Evolutionary conservation across 371 early-diverging fungal genomes (phyloP).

Genomic region (Rhizopus stolonifer): DNA sequence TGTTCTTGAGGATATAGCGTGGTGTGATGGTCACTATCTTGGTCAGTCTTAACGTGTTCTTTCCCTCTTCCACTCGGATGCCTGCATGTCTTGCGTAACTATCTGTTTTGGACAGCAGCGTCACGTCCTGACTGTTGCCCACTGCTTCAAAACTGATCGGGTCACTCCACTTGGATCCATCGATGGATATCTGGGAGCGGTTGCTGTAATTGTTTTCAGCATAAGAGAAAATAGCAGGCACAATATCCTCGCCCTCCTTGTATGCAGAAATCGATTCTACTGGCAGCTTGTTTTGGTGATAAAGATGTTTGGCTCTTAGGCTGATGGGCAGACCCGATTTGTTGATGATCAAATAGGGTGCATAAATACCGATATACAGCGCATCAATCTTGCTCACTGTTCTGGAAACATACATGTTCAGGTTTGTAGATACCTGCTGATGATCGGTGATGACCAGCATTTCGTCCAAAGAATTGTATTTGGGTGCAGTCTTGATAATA

Average conservation of each 20-base stretch:
- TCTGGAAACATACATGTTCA: slow-evolving; percentile 57
- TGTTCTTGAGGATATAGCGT: slow-evolving; percentile 84
- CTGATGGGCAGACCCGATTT: slow-evolving; percentile 65
- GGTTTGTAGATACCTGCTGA: slow-evolving; percentile 46
- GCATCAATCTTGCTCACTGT: slow-evolving; percentile 24
- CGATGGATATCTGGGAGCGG: slow-evolving; percentile 66
- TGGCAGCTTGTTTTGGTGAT: slow-evolving; percentile 13
- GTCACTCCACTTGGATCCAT: slow-evolving; percentile 75
- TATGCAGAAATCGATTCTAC: slow-evolving; percentile 23
- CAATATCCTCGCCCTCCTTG: slow-evolving; percentile 25
- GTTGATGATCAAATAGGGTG: slow-evolving; percentile 72
- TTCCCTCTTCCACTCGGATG: slow-evolving; percentile 65
- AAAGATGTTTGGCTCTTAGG: slow-evolving; percentile 22
- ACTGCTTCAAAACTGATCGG: slow-evolving; percentile 85
- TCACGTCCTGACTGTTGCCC: slow-evolving; percentile 68
- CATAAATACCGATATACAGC: slow-evolving; percentile 32
- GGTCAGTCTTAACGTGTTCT: slow-evolving; percentile 58
- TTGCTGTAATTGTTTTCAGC: slow-evolving; percentile 71
- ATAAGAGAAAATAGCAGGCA: slow-evolving; percentile 82
- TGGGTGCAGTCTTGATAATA: slow-evolving; percentile 9
- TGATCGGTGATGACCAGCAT: slow-evolving; percentile 33
- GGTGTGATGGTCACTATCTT: slow-evolving; percentile 81
- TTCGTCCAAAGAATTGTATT: slow-evolving; percentile 15
- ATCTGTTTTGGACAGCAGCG: slow-evolving; percentile 40
- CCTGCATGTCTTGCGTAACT: slow-evolving; percentile 61